Evolutionary conservation across 345 rosid genomes (phyloP), one percentile per base, ranked within the genome.

Genomic region (Ricinus communis): DNA sequence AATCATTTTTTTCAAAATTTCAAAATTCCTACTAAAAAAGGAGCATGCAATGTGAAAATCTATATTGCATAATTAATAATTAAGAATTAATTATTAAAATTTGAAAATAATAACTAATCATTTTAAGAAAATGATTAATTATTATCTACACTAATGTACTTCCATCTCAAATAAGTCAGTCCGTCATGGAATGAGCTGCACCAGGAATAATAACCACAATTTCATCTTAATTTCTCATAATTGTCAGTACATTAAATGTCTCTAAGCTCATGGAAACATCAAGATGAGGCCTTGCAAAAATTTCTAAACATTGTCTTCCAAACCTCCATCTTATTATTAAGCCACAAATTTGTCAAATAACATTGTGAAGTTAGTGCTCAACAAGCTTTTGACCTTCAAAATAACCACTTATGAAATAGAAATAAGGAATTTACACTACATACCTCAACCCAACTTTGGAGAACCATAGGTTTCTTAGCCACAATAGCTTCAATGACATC

Each of bases 391-490:
- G n/a, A 59, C 31, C 47, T 59, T 40, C 46, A 60, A 60, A 9
- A 53, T 14, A 31, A 30, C 28, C 27, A 31, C 43, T 21, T 46
- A 25, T 11, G 38, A 64, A 59, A 21, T 56, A 58, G 65, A 69
- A 69, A 47, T 21, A 27, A 4, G 28, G 15, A 61, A 49, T 19
- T 74, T 15, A n/a, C 31, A 63, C 25, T 43, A 15, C 63, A 46
- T 85, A 92, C 98, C 91, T 87, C 86, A 71, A 85, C 85, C 97
- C 97, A 94, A 62, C 83, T 80, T 40, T 53, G 59, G 53, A 74
- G 78, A 66, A 84, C 74, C 45, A 94, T 60, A 43, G 87, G 82
- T 75, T 90, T 91, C 77, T 79, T 85, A 45, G 87, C 77, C 72
- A 89, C 75, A 18, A 88, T 38, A 68, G 90, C 97, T 78, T 90